Conservation (phyloP, 768 basidiomycete species). For the Macrocybe gigantea region DNA sequence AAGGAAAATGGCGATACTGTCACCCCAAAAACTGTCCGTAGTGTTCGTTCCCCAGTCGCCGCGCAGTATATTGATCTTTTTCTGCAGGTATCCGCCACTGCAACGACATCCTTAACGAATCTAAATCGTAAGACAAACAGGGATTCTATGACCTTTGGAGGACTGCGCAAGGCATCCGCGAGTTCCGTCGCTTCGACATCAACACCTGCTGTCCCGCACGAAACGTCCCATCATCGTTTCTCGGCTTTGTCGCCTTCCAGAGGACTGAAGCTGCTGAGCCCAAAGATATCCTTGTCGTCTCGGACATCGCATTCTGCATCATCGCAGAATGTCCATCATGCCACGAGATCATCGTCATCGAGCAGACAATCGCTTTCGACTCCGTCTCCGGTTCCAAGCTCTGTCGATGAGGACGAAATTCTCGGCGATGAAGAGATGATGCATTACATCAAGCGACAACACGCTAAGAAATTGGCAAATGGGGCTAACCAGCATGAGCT, state of each 20-base stretch:
- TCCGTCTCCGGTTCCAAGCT: constrained; percentile 76
- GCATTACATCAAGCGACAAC: constrained; percentile 86
- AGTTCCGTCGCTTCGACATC: constrained; percentile 70
- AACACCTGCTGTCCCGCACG: constrained; percentile 41
- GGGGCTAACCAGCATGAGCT: constrained; percentile 85
- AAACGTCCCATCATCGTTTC: constrained; percentile 55
- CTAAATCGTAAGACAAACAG: constrained; percentile 60
- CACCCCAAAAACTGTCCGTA: neutral
- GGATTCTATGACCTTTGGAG: constrained; percentile 74
- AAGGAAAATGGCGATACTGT: constrained; percentile 50
- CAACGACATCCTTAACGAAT: constrained; percentile 39
- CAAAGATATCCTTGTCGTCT: constrained; percentile 63
- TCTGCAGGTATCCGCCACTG: constrained; percentile 18
- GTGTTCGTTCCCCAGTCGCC: too few relatives aligned
- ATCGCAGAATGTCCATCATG: constrained; percentile 44
- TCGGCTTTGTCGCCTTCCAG: constrained; percentile 84
- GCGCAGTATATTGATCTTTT: too few relatives aligned
- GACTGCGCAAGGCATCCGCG: constrained; percentile 77
- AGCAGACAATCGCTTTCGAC: constrained; percentile 76
- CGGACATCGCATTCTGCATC: constrained; percentile 40
- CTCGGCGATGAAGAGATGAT: constrained; percentile 97
- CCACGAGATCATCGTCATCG: constrained; percentile 56
- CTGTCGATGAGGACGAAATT: constrained; percentile 80
- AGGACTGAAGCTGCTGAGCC: constrained; percentile 73
- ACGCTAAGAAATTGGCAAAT: constrained; percentile 78